phyloP scores from a whole-genome alignment of 1,284 basidiomycete genomes.

The Porogramme epimiltina region DNA sequence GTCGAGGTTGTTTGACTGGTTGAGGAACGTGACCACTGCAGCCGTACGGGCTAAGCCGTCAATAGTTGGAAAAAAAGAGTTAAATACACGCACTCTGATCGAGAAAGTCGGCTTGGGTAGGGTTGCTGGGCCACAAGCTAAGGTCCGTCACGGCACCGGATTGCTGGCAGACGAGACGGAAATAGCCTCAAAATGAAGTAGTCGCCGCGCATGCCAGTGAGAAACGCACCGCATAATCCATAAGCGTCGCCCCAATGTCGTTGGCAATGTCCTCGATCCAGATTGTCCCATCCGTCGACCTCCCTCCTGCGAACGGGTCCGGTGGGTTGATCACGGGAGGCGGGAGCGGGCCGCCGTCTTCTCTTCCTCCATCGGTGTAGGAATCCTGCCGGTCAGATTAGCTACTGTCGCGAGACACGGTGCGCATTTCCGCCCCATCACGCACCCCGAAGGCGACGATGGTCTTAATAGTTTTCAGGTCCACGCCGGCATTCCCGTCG shows the following conservation, averaged over 20 bases:
- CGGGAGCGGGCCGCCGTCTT: constrained; percentile 34
- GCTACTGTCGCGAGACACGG: not conserved
- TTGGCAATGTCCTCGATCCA: constrained; percentile 38
- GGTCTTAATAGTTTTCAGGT: constrained; percentile 34
- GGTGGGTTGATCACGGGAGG: constrained; percentile 34
- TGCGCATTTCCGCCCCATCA: not conserved
- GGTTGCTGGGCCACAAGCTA: constrained; percentile 32
- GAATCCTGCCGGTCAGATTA: constrained; percentile 28
- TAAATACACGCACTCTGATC: constrained; percentile 31
- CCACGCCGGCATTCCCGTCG: constrained; percentile 41
- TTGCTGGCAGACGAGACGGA: constrained; percentile 32
- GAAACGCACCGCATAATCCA: constrained; percentile 43
- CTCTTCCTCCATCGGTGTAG: constrained; percentile 36
- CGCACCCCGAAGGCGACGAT: constrained; percentile 44
- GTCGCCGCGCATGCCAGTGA: too few species aligned
- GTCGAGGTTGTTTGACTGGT: constrained; percentile 34
- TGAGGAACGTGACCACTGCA: constrained; percentile 32
- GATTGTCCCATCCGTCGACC: constrained; percentile 38
- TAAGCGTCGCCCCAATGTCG: constrained; percentile 35
- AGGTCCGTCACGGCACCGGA: constrained; percentile 38
- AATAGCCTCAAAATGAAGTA: not conserved
- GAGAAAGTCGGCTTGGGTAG: constrained; percentile 35
- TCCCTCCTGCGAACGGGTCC: constrained; percentile 33
- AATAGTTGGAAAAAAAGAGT: not conserved
- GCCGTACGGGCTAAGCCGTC: not conserved